Conservation (phyloP, 306 rosid species). For the Medicago arabica region DNA sequence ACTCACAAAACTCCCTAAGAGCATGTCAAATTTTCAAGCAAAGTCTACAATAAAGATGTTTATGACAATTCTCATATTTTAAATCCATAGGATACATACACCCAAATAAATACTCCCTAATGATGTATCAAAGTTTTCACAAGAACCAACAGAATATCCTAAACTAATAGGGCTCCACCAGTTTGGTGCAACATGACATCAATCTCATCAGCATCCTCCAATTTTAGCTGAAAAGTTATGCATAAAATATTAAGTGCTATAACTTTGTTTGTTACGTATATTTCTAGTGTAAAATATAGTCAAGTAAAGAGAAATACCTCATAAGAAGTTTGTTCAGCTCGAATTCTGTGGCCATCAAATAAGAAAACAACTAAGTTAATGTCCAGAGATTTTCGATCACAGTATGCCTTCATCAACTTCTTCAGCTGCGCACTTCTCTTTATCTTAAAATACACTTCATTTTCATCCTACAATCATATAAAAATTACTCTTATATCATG, state of each 20-base stretch:
- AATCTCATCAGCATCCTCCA: constrained; percentile 82
- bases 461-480: constrained; percentile 56
- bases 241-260: background rate
- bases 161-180: constrained; percentile 50
- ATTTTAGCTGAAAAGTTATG: constrained; percentile 52
- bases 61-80: constrained; percentile 11
- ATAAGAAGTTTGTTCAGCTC: constrained; percentile 74
- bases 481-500: constrained; percentile 4
- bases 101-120: constrained; percentile 25
- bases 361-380: constrained; percentile 59
- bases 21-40: constrained; percentile 31
- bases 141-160: constrained; percentile 20
- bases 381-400: constrained; percentile 72
- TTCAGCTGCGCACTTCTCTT: constrained; percentile 75
- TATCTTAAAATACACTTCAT: constrained; percentile 69
- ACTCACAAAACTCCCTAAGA: constrained; percentile 1
- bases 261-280: background rate
- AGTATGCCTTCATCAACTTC: constrained; percentile 82
- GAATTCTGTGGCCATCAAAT: constrained; percentile 73
- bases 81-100: constrained; percentile 32
- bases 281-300: background rate
- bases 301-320: constrained; percentile 52
- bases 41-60: background rate
- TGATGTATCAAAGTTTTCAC: constrained; percentile 18
- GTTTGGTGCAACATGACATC: constrained; percentile 83